These are phyloP conservation scores for Psilocybe tampanensis DNA, from an alignment of 768 basidiomycete genomes.

Conservation along the genomic window DNA sequence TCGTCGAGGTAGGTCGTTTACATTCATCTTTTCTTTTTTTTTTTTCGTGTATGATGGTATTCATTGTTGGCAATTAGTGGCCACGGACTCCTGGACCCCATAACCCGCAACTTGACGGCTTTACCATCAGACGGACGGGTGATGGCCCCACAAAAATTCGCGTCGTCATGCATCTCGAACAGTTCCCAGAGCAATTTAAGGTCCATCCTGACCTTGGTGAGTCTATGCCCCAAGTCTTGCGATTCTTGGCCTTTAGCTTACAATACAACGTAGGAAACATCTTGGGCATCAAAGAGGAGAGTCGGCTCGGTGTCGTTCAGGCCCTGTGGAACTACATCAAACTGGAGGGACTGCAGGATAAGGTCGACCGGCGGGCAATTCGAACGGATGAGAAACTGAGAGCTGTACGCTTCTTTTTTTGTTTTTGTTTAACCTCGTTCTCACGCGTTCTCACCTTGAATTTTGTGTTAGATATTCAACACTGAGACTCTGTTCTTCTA, in stretches of 20 bases:
- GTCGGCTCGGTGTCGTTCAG: constrained; percentile 77
- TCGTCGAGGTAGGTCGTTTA: constrained; percentile 86
- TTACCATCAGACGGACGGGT: constrained; percentile 81
- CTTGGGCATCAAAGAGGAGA: constrained; percentile 84
- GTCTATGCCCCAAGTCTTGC: constrained; percentile 7
- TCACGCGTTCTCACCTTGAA: neutral
- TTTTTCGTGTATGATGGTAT: neutral
- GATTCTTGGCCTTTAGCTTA: neutral
- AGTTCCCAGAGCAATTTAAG: constrained; percentile 86
- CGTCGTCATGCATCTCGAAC: constrained; percentile 84
- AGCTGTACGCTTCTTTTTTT: constrained; percentile 45
- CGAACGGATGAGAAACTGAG: constrained; percentile 69
- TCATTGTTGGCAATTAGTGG: constrained; percentile 48
- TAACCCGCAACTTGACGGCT: constrained; percentile 77
- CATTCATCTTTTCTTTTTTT: neutral
- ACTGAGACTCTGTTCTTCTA: constrained; percentile 74
- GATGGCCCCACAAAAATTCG: constrained; percentile 78
- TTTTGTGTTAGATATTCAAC: constrained; percentile 65
- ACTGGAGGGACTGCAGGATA: constrained; percentile 79
- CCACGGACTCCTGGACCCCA: constrained; percentile 55
- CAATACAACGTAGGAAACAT: constrained; percentile 49
- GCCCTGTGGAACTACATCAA: constrained; percentile 95
- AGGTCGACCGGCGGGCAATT: constrained; percentile 72
- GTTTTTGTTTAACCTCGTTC: neutral
- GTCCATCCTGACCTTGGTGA: constrained; percentile 75